Evolutionary conservation across 345 rosid genomes (phyloP), one percentile per base, ranked within the genome.

Genomic region (Balakata baccata): DNA sequence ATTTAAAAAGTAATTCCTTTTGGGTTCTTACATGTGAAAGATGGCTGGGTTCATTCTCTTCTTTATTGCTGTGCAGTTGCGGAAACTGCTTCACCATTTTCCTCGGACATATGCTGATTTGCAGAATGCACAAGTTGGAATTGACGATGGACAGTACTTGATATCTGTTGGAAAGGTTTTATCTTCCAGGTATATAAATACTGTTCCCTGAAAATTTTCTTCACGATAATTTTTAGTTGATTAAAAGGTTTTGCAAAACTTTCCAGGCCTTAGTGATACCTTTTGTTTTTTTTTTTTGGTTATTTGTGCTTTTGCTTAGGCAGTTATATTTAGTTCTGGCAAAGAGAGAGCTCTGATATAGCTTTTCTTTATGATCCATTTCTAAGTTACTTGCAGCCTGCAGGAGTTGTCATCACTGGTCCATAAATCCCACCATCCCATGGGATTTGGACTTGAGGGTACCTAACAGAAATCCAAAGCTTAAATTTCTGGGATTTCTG

Each of bases 101-200:
- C 98, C 99, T 77, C 87, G 93, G 75, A 89, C 94, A 80, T 92
- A 92, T 82, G 99, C 88, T 56, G 98, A 92, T 84, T 84, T 91
- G 76, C 94, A 84, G 83, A 95, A 92, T 75, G 92, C 94, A 17
- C 92, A 84, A 37, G 79, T 77, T 81, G 94, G 88, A 75, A 81
- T 92, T 62, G 86, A 85, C 69, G 97, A 91, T 85, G 97, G 98
- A 49, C 94, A 92, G 78, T 88, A 95, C 85, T 81, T 92, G 79
- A 91, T 92, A 68, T 92, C 94, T 75, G 84, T 91, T 80, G 98
- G 98, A 58, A 88, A 83, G 80, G 61, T 89, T 70, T 59, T 87
- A 49, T 89, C 97, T 79, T 95, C 99, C 81, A 89, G 87, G 99
- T 92, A 75, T 77, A 81, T 76, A 25, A 50, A 38, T 49, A 7